phyloP scores from a whole-genome alignment of 140 eudicot genomes.

The Anethum foeniculum region DNA sequence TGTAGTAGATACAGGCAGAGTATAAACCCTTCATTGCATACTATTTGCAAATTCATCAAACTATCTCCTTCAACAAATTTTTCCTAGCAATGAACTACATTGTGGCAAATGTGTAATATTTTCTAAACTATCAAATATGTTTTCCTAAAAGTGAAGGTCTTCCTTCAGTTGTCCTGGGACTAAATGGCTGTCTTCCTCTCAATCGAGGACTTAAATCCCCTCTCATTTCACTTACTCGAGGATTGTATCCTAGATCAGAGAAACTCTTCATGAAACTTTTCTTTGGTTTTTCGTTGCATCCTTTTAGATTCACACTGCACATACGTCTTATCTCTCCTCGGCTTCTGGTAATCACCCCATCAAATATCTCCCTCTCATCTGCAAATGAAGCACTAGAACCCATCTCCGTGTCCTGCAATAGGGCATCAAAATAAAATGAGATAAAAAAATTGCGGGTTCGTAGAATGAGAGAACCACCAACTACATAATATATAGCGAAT shows the following conservation, averaged over 20 bases:
- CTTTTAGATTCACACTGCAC: slow-evolving; percentile 36
- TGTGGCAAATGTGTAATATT: too few relatives aligned
- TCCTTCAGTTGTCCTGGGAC: slow-evolving; percentile 24
- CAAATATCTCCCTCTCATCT: slow-evolving; percentile 36
- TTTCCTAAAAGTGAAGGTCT: slow-evolving; percentile 33
- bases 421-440: background rate
- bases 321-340: slow-evolving; percentile 45
- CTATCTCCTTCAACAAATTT: background rate
- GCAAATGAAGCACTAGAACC: slow-evolving; percentile 26
- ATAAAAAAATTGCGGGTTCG: background rate
- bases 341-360: slow-evolving; percentile 51
- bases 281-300: slow-evolving; percentile 32
- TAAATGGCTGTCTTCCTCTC: slow-evolving; percentile 22
- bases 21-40: background rate
- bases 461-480: background rate
- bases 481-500: background rate
- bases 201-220: slow-evolving; percentile 31
- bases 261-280: slow-evolving; percentile 23
- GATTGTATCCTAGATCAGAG: slow-evolving; percentile 28
- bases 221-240: slow-evolving; percentile 37
- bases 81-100: background rate
- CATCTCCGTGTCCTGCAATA: slow-evolving; percentile 33
- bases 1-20: background rate
- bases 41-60: background rate
- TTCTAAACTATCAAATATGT: background rate